Percentiles rank a stretch among this genome's conserved stretches.
Evolutionary conservation across 2,329 filamentous ascomycete genomes (phyloP).

Genomic region (Exophiala sideris): DNA sequence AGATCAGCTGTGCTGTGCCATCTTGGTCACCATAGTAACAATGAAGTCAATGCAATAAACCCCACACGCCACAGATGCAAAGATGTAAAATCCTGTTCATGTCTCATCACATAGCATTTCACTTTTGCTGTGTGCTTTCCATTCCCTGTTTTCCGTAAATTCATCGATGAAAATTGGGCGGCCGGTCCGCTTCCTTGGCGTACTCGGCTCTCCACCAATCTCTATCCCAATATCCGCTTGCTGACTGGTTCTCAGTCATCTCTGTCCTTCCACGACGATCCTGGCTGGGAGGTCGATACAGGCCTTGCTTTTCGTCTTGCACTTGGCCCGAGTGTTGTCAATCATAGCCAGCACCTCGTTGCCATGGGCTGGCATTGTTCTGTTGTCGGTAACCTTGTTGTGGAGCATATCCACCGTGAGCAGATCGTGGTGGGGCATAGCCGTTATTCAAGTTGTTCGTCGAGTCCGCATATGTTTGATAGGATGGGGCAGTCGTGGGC

Average conservation of each 20-base stretch:
- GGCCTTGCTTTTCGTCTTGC: constrained; percentile 6
- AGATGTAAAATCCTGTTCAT: constrained; percentile 3
- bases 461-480: constrained; percentile 34
- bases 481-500: constrained; percentile 25
- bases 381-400: constrained; percentile 43
- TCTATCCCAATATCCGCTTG: constrained; percentile 29
- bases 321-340: constrained; percentile 40
- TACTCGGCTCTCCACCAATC: constrained; percentile 26
- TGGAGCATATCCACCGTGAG: constrained; percentile 23
- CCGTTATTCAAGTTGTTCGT: constrained; percentile 18
- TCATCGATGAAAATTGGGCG: neutral
- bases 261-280: constrained; percentile 19
- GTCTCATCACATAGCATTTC: constrained; percentile 11
- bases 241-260: constrained; percentile 16
- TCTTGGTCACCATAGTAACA: no score
- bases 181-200: constrained; percentile 7
- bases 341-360: constrained; percentile 63
- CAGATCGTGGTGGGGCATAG: constrained; percentile 25
- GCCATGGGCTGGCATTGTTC: constrained; percentile 60
- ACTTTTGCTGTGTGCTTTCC: neutral
- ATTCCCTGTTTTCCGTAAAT: neutral
- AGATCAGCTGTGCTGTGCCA: no score
- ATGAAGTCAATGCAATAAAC: neutral
- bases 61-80: constrained; percentile 6
- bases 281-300: constrained; percentile 1